A percentile compares a stretch with the other conserved stretches of the same genome.
Evolutionary conservation across 73 alveolate species (phyloP).

Genomic region (Paramecium caudatum): DNA sequence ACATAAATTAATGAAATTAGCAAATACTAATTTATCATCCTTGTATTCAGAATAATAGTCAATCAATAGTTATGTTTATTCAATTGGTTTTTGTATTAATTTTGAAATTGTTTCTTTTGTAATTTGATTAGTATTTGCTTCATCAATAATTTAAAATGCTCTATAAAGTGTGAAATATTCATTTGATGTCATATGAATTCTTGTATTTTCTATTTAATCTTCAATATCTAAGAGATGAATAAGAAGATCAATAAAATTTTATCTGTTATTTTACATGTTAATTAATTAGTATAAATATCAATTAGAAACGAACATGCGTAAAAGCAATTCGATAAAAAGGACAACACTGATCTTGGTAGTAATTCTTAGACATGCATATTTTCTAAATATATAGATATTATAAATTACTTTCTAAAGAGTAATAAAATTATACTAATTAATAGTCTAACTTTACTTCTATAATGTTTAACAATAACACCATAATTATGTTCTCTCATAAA

Average conservation of each 20-base stretch:
- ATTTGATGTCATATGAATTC: constrained; percentile 42
- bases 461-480: constrained; percentile 46
- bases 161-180: constrained; percentile 48
- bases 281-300: constrained; percentile 42
- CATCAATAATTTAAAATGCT: constrained; percentile 52
- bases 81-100: background rate
- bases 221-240: constrained; percentile 31
- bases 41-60: constrained; percentile 50
- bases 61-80: background rate
- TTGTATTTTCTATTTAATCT: constrained; percentile 1
- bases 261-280: constrained; percentile 44
- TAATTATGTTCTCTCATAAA: constrained; percentile 68
- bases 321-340: background rate
- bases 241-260: constrained; percentile 30
- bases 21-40: background rate
- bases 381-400: background rate
- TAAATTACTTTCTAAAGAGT: constrained; percentile 39
- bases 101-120: constrained; percentile 20
- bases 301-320: constrained; percentile 12
- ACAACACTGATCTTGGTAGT: background rate
- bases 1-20: constrained; percentile 56
- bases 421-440: background rate
- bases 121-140: constrained; percentile 1
- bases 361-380: constrained; percentile 10
- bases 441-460: constrained; percentile 6